Conservation (phyloP, 2,329 filamentous ascomycete species). For the Bipolaris gigantea region DNA sequence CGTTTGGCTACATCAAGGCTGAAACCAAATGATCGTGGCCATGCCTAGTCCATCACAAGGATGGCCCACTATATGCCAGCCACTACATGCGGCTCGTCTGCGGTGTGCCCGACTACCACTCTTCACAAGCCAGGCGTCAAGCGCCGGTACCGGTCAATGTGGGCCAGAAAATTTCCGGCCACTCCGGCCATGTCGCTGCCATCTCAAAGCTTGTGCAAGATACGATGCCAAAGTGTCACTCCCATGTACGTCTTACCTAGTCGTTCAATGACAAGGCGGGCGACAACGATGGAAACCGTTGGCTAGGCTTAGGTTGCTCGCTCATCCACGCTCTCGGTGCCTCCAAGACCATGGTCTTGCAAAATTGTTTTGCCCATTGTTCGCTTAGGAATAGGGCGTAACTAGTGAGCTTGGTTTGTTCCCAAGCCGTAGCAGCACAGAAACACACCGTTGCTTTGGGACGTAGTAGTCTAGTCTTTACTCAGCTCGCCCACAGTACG, state of each 20-base stretch:
- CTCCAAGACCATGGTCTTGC: neutral
- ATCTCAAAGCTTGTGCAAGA: slow-evolving; percentile 3
- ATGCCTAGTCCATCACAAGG: neutral
- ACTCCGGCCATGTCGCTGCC: slow-evolving; percentile 21
- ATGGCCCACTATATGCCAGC: neutral
- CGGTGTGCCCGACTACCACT: neutral
- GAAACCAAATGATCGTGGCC: slow-evolving; percentile 7
- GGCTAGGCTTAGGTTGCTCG: slow-evolving; percentile 2
- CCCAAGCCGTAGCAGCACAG: slow-evolving; percentile 3
- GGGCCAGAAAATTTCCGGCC: slow-evolving; percentile 1
- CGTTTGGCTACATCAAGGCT: slow-evolving; percentile 2
- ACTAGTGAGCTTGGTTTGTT: neutral
- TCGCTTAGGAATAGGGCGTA: neutral
- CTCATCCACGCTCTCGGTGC: neutral
- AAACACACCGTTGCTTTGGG: slow-evolving; percentile 10
- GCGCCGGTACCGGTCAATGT: slow-evolving; percentile 7
- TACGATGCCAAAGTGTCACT: slow-evolving; percentile 12
- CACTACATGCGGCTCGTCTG: neutral
- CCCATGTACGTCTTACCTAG: slow-evolving; percentile 11
- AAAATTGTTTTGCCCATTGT: neutral
- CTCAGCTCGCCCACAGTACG: slow-evolving; percentile 7
- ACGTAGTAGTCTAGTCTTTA: neutral
- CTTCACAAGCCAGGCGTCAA: neutral
- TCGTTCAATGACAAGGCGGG: neutral
- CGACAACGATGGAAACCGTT: neutral